phyloP scores from a whole-genome alignment of 2,329 filamentous ascomycete genomes.

The Cadophora gregata region DNA sequence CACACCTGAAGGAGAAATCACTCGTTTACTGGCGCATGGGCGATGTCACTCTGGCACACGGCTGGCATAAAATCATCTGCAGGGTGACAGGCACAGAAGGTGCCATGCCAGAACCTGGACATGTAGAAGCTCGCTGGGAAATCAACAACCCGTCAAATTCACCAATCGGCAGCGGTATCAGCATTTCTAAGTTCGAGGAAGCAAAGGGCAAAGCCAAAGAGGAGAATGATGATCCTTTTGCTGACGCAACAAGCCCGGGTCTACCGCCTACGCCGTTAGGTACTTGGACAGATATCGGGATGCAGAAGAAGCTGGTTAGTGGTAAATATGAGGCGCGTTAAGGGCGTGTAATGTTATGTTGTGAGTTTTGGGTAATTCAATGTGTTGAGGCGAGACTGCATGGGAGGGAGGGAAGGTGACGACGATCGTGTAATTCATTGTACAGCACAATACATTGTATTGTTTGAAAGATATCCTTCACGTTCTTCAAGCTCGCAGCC shows the following conservation, averaged over 20 bases:
- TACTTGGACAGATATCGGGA: slow-evolving; percentile 71
- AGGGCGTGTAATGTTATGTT: slow-evolving; percentile 11
- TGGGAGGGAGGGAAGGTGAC: background rate
- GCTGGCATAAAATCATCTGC: slow-evolving; percentile 78
- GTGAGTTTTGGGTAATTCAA: background rate
- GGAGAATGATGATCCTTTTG: slow-evolving; percentile 65
- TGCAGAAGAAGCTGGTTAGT: slow-evolving; percentile 70
- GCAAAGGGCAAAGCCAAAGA: slow-evolving; percentile 57
- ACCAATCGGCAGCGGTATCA: slow-evolving; percentile 66
- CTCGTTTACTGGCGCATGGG: slow-evolving; percentile 82
- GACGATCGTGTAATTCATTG: slow-evolving; percentile 19
- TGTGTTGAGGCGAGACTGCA: slow-evolving; percentile 4
- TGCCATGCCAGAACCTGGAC: slow-evolving; percentile 72
- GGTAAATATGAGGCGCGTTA: slow-evolving; percentile 72
- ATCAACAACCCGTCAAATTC: slow-evolving; percentile 46
- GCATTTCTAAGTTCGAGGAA: slow-evolving; percentile 61
- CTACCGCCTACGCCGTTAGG: slow-evolving; percentile 44
- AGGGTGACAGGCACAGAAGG: slow-evolving; percentile 77
- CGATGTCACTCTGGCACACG: slow-evolving; percentile 70
- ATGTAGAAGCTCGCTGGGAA: slow-evolving; percentile 86
- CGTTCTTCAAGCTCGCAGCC: background rate
- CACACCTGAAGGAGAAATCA: slow-evolving; percentile 77
- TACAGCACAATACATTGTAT: slow-evolving; percentile 20
- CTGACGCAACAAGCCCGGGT: slow-evolving; percentile 56
- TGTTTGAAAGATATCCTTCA: background rate